Base-by-base conservation (phyloP, 495 filamentous ascomycete species). In the Talaromyces thailandensis region DNA sequence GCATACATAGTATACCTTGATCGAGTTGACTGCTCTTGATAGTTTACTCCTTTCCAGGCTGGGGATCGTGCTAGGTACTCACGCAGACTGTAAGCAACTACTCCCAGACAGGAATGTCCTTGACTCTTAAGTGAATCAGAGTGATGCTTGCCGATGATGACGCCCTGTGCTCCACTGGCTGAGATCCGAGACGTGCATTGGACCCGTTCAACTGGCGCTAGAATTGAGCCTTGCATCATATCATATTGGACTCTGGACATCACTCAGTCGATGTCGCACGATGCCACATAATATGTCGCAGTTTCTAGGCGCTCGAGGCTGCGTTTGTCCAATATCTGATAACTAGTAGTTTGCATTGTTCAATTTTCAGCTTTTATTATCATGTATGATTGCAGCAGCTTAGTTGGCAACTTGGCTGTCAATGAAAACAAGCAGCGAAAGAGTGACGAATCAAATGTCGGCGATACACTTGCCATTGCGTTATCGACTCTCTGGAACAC, bases 121-220 rank as follows among this genome's bases (percentile, higher is more conserved):
- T n/a, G n/a, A n/a, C n/a, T n/a, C n/a, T n/a, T n/a, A n/a, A 21
- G 43, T 21, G 43, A 1, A 8, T 21, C 21, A 2, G 43, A 48
- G n/a, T 48, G 43, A 21, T 48, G 43, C 43, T 48, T 48, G 43
- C 43, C n/a, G 43, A 48, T 23, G 43, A 48, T 48, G 43, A 48
- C 43, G 43, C 43, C 40, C 18, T 2, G 35, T 37, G 26, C 56
- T 35, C 56, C 29, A 29, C 21, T 14, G 1, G 53, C 56, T 29
- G 28, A 58, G 56, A 58, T 58, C 56, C 23, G 56, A 58, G 56
- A 58, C 56, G 56, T 58, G 56, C 32, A 35, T 35, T 40, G 56
- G 56, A 58, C 56, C 56, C 56, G 29, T 31, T 25, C 55, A 31
- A 8, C 28, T 18, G 28, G 12, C 29, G 26, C 53, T 18, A 29